These are phyloP conservation scores for Candida sanyiensis DNA, from an alignment of 805 yeast genomes.

Conservation along the genomic window DNA sequence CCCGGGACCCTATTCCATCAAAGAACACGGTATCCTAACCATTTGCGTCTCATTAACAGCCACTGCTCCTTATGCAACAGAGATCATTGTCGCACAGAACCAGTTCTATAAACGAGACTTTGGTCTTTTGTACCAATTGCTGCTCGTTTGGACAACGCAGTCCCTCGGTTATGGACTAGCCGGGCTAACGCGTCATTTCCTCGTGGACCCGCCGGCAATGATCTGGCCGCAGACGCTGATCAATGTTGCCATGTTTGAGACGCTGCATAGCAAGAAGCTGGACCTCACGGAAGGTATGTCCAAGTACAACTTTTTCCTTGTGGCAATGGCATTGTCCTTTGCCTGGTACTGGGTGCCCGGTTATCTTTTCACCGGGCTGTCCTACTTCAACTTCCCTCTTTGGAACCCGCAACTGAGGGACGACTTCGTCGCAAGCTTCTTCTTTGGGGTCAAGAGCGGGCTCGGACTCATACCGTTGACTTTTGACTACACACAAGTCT, in stretches of 20 bases:
- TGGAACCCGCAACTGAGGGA: conserved; percentile 33
- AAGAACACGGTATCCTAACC: conserved; percentile 47
- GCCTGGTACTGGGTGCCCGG: conserved; percentile 66
- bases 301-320: conserved; percentile 43
- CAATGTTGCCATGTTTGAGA: conserved; percentile 49
- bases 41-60: conserved; percentile 40
- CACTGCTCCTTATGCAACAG: conserved; percentile 50
- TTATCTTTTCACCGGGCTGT: conserved; percentile 52
- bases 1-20: conserved; percentile 48
- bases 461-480: conserved; percentile 50
- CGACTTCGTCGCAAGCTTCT: conserved; percentile 52
- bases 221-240: conserved; percentile 63
- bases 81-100: conserved; percentile 45
- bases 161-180: conserved; percentile 63
- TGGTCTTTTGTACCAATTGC: conserved; percentile 43
- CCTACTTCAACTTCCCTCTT: conserved; percentile 46
- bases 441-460: conserved; percentile 57
- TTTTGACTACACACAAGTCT: conserved; percentile 53
- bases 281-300: conserved; percentile 46
- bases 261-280: conserved; percentile 35
- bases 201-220: conserved; percentile 55
- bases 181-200: conserved; percentile 51
- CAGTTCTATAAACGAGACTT: conserved; percentile 40
- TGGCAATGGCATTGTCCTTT: conserved; percentile 38
- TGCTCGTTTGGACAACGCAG: conserved; percentile 52